Evolutionary conservation across 169 alveolate species (phyloP).

Genomic region (Pseudocohnilembus persalinus): DNA sequence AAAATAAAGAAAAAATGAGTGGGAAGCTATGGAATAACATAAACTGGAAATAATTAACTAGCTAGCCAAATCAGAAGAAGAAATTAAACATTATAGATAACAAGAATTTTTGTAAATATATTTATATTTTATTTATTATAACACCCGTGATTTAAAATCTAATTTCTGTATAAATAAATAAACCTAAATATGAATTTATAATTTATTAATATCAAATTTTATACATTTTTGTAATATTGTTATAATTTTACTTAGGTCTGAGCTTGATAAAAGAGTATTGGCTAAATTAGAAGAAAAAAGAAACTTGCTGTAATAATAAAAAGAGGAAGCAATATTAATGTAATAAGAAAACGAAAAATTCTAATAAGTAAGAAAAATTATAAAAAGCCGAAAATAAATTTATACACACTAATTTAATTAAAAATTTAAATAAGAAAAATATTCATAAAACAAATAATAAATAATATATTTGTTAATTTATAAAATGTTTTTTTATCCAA

Average conservation of each 20-base stretch:
- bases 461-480: not conserved
- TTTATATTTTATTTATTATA: not conserved
- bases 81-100: constrained; percentile 13
- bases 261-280: constrained; percentile 13
- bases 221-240: not conserved
- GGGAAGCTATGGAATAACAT: constrained; percentile 24
- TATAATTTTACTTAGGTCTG: not conserved
- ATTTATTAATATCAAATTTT: not conserved
- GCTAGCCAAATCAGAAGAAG: not conserved
- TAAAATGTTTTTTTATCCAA: too few relatives aligned
- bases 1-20: constrained; percentile 11
- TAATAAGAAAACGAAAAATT: not conserved
- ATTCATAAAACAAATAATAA: not conserved
- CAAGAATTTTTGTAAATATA: constrained; percentile 13
- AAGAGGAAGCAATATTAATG: constrained; percentile 1
- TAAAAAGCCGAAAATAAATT: not conserved
- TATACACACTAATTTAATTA: too few relatives aligned
- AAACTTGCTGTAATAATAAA: not conserved
- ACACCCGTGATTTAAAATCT: too few relatives aligned
- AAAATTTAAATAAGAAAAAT: too few relatives aligned
- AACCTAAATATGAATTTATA: not conserved
- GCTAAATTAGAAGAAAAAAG: constrained; percentile 2
- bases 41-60: constrained; percentile 6
- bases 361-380: not conserved
- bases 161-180: too few relatives aligned